These are phyloP conservation scores for Boletus mariae DNA, from an alignment of 1,284 basidiomycete species.

Conservation along the genomic window DNA sequence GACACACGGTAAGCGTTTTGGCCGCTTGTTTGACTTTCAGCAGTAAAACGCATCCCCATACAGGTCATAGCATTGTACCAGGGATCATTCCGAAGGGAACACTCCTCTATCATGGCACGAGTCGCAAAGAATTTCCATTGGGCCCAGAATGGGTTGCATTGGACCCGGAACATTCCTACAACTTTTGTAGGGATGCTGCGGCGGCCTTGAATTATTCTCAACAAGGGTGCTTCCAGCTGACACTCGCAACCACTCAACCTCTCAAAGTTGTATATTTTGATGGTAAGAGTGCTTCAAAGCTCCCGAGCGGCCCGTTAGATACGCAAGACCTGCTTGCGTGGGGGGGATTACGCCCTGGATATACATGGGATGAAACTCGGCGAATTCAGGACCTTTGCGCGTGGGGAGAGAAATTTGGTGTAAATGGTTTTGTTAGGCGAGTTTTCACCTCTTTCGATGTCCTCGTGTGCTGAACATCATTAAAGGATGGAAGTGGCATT, in stretches of 20 bases:
- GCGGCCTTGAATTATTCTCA: not conserved
- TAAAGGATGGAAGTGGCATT: constrained; percentile 48
- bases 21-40: not conserved
- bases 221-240: constrained; percentile 38
- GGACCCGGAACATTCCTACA: constrained; percentile 42
- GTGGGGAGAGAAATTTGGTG: constrained; percentile 33
- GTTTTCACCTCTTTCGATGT: not conserved
- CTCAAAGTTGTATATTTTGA: constrained; percentile 45
- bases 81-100: constrained; percentile 40
- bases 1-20: not conserved
- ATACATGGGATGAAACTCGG: constrained; percentile 24
- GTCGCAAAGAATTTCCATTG: constrained; percentile 25
- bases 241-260: constrained; percentile 34
- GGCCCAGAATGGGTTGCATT: constrained; percentile 41
- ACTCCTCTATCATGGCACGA: constrained; percentile 40
- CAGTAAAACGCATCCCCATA: not conserved
- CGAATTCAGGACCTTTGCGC: constrained; percentile 33
- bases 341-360: constrained; percentile 29
- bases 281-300: constrained; percentile 39
- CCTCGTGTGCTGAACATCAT: not conserved
- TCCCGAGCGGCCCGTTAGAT: constrained; percentile 38
- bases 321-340: constrained; percentile 42
- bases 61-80: constrained; percentile 44
- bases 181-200: constrained; percentile 31
- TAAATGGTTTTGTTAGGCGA: constrained; percentile 39